These are phyloP conservation scores for Taphrina flavorubra DNA, from an alignment of 1,139 yeast genomes.

Conservation along the genomic window DNA sequence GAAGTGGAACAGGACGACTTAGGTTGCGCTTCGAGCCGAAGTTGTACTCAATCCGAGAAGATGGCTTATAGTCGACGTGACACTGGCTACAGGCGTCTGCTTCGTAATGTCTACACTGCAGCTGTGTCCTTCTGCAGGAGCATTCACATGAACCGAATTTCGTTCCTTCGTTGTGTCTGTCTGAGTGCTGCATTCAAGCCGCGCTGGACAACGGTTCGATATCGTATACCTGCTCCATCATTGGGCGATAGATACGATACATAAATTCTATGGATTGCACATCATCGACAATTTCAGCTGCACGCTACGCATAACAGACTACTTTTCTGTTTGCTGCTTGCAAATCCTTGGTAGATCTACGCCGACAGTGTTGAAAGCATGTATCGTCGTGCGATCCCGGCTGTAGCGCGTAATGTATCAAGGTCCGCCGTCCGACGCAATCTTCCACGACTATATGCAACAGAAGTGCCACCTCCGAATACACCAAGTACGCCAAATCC, in stretches of 20 bases:
- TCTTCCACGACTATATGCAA: constrained; percentile 17
- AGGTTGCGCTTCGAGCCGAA: background rate
- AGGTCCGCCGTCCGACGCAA: constrained; percentile 2
- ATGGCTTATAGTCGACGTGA: too few relatives aligned
- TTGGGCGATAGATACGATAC: background rate
- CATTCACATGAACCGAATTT: too few relatives aligned
- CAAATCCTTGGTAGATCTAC: background rate
- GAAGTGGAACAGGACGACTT: background rate
- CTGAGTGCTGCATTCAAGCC: too few relatives aligned
- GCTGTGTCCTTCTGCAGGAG: too few relatives aligned
- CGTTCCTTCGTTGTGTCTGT: too few relatives aligned
- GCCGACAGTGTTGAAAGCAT: background rate
- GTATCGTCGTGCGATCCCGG: constrained; percentile 1
- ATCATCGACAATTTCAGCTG: constrained; percentile 1
- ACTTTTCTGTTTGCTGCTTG: too few relatives aligned
- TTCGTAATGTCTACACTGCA: too few relatives aligned
- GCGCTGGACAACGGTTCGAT: background rate
- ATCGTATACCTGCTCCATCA: background rate
- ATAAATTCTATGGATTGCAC: background rate
- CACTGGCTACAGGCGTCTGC: too few relatives aligned
- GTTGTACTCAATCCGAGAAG: background rate
- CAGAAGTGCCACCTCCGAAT: constrained; percentile 24
- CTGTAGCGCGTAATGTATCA: background rate
- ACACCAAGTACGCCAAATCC: constrained; percentile 18
- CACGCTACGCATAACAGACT: too few relatives aligned